phyloP scores from a whole-genome alignment of 2,329 filamentous ascomycete species.

The Epichloe sibirici region DNA sequence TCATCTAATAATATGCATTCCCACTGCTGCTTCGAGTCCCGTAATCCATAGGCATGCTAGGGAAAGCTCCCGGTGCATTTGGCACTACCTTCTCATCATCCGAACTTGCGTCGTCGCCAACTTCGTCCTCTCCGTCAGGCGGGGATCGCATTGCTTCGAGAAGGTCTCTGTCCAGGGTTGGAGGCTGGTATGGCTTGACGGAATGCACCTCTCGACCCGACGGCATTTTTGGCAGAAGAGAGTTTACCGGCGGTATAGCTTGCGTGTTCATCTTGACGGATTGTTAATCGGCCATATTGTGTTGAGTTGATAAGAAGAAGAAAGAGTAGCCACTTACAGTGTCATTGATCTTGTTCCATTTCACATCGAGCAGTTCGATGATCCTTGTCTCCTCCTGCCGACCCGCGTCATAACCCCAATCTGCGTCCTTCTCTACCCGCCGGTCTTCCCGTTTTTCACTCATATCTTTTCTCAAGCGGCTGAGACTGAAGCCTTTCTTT shows the following conservation, averaged over 20 bases:
- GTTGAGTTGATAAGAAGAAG: neutral
- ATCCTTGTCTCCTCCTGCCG: conserved; percentile 74
- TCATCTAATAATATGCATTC: conserved; percentile 25
- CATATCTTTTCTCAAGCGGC: conserved; percentile 60
- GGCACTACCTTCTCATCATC: conserved; percentile 24
- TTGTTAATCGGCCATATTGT: neutral
- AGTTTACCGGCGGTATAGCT: conserved; percentile 55
- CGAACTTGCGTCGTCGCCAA: conserved; percentile 24
- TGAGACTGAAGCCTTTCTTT: conserved; percentile 45
- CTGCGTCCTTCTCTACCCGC: conserved; percentile 58
- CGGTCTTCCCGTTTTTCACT: conserved; percentile 68
- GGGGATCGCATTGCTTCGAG: conserved; percentile 47
- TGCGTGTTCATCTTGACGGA: conserved; percentile 64
- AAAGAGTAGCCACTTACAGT: conserved; percentile 44
- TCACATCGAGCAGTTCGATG: conserved; percentile 72
- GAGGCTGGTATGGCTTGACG: conserved; percentile 54
- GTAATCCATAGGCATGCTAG: conserved; percentile 32
- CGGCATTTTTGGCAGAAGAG: conserved; percentile 67
- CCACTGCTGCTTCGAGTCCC: conserved; percentile 17
- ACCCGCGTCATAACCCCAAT: conserved; percentile 76
- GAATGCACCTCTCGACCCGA: conserved; percentile 78
- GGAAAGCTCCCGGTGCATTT: conserved; percentile 34
- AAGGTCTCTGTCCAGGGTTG: conserved; percentile 49
- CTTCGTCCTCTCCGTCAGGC: conserved; percentile 22
- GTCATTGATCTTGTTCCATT: conserved; percentile 90